Evolutionary conservation across 208 protist genomes (phyloP).

Genomic region (Acanthamoeba castellanii): DNA sequence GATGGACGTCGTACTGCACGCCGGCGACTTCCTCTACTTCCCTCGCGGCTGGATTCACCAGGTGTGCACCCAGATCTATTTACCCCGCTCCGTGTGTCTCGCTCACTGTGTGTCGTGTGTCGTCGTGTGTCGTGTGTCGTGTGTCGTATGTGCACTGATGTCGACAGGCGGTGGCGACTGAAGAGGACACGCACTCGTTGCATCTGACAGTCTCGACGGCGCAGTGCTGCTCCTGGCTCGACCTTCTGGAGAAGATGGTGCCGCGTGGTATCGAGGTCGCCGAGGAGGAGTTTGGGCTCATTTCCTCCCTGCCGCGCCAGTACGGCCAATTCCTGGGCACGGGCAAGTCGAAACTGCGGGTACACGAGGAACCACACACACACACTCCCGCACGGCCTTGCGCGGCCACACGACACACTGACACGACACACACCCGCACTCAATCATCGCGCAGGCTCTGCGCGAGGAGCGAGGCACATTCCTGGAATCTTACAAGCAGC

Average conservation of each 20-base stretch:
- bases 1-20: constrained; percentile 89
- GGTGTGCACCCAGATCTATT: constrained; percentile 75
- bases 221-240: constrained; percentile 85
- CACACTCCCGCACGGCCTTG: not conserved
- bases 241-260: constrained; percentile 79
- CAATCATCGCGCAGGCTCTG: not conserved
- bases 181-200: constrained; percentile 88
- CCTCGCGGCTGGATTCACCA: constrained; percentile 96
- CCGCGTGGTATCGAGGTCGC: constrained; percentile 7
- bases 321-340: not conserved
- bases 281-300: not conserved
- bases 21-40: constrained; percentile 96
- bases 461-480: not conserved
- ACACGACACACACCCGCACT: not conserved
- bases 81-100: not conserved
- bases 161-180: not conserved
- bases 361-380: not conserved
- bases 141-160: not conserved
- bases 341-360: not conserved
- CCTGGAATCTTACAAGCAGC: not conserved
- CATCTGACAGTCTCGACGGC: constrained; percentile 95
- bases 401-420: not conserved
- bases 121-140: no score
- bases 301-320: not conserved
- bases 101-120: not conserved